A percentile compares a stretch with the other conserved stretches of the same genome.
Evolutionary conservation across 345 rosid species (phyloP).

Genomic region (Murraya koenigii): DNA sequence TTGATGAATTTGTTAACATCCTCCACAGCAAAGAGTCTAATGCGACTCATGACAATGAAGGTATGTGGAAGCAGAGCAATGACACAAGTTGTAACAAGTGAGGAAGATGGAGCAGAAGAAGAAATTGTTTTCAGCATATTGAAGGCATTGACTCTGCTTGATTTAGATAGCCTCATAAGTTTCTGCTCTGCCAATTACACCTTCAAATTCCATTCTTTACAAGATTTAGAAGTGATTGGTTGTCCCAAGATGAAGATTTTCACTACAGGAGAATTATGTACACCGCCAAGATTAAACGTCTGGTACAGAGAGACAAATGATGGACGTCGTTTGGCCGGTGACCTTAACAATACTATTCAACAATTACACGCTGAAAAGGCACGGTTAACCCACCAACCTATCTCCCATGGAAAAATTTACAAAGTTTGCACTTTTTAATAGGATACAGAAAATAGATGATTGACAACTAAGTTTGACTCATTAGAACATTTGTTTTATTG

Average conservation of each 20-base stretch:
- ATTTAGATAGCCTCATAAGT: background rate
- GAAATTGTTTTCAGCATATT: background rate
- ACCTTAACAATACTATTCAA: background rate
- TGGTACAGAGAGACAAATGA: no score
- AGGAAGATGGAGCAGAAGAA: background rate
- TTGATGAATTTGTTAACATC: conserved; percentile 7
- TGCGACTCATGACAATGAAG: background rate
- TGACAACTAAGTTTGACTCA: no score
- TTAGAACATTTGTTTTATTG: no score
- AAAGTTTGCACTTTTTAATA: background rate
- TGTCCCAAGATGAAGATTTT: background rate
- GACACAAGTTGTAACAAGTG: background rate
- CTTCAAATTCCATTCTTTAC: background rate
- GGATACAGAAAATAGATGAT: no score
- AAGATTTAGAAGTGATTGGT: background rate
- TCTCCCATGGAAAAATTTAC: no score
- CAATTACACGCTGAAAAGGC: background rate
- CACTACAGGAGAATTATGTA: no score
- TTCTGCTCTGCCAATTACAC: background rate
- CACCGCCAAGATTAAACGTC: background rate
- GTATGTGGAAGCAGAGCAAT: background rate
- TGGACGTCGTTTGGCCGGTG: background rate
- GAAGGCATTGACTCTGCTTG: background rate
- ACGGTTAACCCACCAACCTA: background rate
- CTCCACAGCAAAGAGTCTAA: conserved; percentile 6